These are phyloP conservation scores for Magnolia kwangsiensis DNA, from an alignment of 164 flowering plant genomes.

Conservation along the genomic window DNA sequence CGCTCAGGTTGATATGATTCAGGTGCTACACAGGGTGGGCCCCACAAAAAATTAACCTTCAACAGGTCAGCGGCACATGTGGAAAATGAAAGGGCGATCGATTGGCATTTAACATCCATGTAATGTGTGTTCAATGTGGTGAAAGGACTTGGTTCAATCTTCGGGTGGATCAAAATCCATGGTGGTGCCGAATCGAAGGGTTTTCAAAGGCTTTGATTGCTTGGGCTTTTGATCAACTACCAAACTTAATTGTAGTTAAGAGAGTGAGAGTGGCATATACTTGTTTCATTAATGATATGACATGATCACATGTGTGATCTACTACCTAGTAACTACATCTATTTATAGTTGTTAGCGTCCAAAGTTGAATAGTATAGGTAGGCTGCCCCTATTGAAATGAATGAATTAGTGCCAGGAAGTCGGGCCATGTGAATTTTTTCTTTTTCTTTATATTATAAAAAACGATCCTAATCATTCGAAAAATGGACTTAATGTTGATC, in stretches of 20 bases:
- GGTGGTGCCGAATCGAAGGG: neutral
- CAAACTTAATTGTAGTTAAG: neutral
- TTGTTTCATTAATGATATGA: neutral
- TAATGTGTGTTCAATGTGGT: neutral
- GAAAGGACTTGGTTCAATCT: neutral
- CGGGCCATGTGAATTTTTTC: no score
- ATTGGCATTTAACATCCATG: neutral
- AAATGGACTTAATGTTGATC: no score
- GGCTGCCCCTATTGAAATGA: no score
- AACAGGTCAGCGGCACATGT: neutral
- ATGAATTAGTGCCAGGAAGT: no score
- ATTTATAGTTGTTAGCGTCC: neutral
- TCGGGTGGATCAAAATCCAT: neutral
- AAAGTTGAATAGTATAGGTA: no score
- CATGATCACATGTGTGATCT: no score
- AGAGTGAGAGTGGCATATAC: neutral
- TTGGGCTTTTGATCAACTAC: neutral
- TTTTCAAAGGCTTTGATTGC: neutral
- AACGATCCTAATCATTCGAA: no score
- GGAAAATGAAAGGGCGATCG: neutral
- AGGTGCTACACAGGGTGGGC: neutral
- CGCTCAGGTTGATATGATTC: neutral
- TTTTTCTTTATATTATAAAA: no score
- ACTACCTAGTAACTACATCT: neutral
- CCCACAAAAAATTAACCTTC: neutral